phyloP scores from a whole-genome alignment of 2,329 filamentous ascomycete species.

The Lecanicillium sp. region DNA sequence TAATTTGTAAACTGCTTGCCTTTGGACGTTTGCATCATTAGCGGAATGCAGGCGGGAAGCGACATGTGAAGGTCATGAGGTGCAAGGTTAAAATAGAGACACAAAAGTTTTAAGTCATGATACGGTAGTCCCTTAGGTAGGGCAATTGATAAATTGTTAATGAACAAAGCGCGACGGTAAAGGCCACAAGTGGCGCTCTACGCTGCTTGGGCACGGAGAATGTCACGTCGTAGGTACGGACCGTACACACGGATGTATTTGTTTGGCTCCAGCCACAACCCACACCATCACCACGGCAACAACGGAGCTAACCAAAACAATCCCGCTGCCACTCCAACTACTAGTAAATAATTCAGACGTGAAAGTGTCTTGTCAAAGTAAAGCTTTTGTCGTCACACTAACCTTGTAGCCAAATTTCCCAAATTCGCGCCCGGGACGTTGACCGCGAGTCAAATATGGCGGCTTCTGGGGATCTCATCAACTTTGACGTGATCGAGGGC shows the following conservation, averaged over 20 bases:
- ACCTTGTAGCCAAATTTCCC: neutral
- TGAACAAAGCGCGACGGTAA: no score
- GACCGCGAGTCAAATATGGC: slow-evolving; percentile 29
- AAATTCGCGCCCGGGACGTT: neutral
- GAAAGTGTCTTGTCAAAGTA: no score
- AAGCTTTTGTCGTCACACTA: neutral
- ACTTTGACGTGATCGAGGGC: slow-evolving; percentile 88
- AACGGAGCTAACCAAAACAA: slow-evolving; percentile 3
- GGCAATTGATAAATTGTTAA: no score
- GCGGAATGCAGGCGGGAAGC: neutral
- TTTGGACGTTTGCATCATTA: no score
- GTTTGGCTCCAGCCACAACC: neutral
- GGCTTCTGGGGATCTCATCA: slow-evolving; percentile 44
- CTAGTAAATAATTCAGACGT: no score
- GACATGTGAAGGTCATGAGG: neutral
- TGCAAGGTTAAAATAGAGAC: neutral
- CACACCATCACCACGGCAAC: slow-evolving; percentile 9
- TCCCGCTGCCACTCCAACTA: neutral
- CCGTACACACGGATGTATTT: no score
- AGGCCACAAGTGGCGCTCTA: no score
- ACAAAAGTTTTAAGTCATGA: neutral
- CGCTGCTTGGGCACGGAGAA: no score
- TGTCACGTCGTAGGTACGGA: no score
- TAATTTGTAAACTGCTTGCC: slow-evolving; percentile 58
- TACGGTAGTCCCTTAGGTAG: neutral